phyloP scores from a whole-genome alignment of 805 yeast species.

The Komagataella phaffii region DNA sequence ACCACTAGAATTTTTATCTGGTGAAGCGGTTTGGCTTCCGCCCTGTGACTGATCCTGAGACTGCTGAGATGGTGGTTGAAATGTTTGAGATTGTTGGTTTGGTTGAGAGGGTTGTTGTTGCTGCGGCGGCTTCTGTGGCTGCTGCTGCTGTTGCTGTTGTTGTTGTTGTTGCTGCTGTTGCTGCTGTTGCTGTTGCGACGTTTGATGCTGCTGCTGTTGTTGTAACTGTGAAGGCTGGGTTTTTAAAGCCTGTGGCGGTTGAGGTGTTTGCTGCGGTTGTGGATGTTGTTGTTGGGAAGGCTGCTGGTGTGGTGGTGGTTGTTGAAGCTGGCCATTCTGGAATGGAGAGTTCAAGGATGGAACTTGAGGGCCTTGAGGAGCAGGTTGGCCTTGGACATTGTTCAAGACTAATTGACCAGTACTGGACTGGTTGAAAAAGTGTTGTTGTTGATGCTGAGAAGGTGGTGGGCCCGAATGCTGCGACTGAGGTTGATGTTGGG shows the following conservation, averaged over 20 bases:
- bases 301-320: not conserved
- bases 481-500: constrained; percentile 3
- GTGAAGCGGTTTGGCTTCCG: constrained; percentile 8
- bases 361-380: not conserved
- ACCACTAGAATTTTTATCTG: constrained; percentile 7
- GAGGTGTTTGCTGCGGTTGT: constrained; percentile 4
- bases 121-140: not conserved
- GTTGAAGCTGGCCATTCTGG: not conserved
- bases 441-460: constrained; percentile 1
- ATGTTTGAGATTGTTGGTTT: constrained; percentile 1
- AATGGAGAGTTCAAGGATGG: not conserved
- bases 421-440: constrained; percentile 1
- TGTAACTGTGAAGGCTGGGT: constrained; percentile 2
- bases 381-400: not conserved
- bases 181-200: constrained; percentile 6
- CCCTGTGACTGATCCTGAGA: constrained; percentile 9
- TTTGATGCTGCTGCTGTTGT: constrained; percentile 5
- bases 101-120: constrained; percentile 3
- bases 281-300: not conserved
- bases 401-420: not conserved
- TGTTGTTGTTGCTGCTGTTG: constrained; percentile 3
- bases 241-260: constrained; percentile 1
- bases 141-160: constrained; percentile 6
- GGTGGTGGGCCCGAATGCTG: constrained; percentile 3
- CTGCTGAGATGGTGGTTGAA: constrained; percentile 6